Evolutionary conservation across 2,329 filamentous ascomycete species (phyloP), one percentile per base, ranked within the genome.

Genomic region (Neonectria faginata): DNA sequence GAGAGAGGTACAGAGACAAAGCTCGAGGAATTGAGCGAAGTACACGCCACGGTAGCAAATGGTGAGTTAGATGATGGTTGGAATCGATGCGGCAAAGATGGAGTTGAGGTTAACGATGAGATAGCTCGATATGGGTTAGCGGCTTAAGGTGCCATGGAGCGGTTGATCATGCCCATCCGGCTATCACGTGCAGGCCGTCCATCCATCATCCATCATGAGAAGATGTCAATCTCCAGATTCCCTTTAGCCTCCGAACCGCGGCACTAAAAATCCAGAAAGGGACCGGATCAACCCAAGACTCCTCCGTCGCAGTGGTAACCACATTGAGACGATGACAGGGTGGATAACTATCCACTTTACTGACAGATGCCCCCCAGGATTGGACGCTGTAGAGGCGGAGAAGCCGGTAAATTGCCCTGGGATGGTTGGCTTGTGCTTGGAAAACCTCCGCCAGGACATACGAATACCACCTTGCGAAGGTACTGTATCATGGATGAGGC

Each of bases 231-330:
- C 36, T 39, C 14, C 16, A 16, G 7, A 6, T 16, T 20, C 25
- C 36, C 39, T 25, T n/a, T 33, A 29, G 29, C 29, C 29, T 29
- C 29, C 29, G 29, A 29, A 29, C 29, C 29, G 7, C 22, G 33
- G 12, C 33, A 36, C 11, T 20, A 12, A 47, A 47, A 27, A 47
- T 47, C 11, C 44, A 12, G 11, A 9, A 8, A 14, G 12, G 14
- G 25, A 18, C 14, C 25, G 45, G 41, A 54, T 41, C n/a, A 41
- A 45, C 14, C n/a, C 22, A 33, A 47, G n/a, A 57, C 50, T 45
- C 45, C 51, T 52, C 47, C 36, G 39, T 62, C 61, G 61, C 61
- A 59, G 29, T 36, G 56, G 61, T 64, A 50, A 44, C 61, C 61
- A 22, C 25, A 59, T 64, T 41, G 42, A 59, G 61, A 45, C 20